phyloP scores from a whole-genome alignment of 345 rosid species.

The Mangifera indica region DNA sequence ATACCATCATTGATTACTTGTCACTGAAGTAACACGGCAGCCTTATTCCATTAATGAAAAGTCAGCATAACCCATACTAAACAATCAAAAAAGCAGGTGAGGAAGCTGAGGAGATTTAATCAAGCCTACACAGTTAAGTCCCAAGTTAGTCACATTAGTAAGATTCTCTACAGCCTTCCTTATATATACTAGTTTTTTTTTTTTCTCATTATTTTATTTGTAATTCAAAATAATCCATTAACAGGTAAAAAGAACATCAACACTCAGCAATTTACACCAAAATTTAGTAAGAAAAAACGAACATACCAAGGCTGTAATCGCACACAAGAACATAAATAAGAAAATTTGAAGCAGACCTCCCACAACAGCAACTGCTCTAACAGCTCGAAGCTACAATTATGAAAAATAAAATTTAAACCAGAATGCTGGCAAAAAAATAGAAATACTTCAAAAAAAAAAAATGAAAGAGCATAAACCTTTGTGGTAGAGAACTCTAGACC shows the following conservation, averaged over 20 bases:
- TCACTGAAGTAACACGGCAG: background rate
- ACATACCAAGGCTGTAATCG: slow-evolving; percentile 78
- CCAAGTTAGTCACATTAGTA: background rate
- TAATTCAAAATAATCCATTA: background rate
- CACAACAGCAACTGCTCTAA: slow-evolving; percentile 85
- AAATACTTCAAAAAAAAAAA: slow-evolving; percentile 14
- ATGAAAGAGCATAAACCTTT: slow-evolving; percentile 45
- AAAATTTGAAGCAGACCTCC: slow-evolving; percentile 92
- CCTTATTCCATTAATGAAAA: background rate
- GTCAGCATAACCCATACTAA: background rate
- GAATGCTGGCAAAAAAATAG: slow-evolving; percentile 14
- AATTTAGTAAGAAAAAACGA: background rate
- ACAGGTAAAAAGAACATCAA: background rate
- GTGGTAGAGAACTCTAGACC: slow-evolving; percentile 86
- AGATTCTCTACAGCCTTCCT: too few species aligned
- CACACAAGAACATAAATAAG: slow-evolving; percentile 89
- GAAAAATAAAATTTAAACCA: slow-evolving; percentile 20
- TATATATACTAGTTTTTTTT: background rate
- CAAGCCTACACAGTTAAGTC: background rate
- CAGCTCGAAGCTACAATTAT: slow-evolving; percentile 78
- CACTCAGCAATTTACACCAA: background rate
- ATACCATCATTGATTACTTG: background rate
- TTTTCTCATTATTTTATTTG: background rate
- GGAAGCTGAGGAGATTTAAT: background rate
- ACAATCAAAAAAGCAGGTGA: background rate